Base-by-base conservation (phyloP, 2,329 filamentous ascomycete genomes). In the Colletotrichum theobromicola region DNA sequence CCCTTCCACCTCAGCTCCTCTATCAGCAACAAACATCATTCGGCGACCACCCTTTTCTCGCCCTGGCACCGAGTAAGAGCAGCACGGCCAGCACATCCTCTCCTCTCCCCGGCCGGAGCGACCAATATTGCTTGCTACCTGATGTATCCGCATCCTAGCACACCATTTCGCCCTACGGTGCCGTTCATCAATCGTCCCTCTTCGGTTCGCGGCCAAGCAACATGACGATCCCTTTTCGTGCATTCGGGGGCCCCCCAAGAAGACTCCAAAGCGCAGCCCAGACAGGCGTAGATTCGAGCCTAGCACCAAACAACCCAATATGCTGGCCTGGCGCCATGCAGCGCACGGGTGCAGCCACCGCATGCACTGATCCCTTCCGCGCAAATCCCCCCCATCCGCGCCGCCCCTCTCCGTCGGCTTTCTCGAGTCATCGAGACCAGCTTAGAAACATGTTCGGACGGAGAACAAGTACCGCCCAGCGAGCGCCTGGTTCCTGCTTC, bases 291-390 rank as follows among this genome's bases (percentile, higher is more conserved):
- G 18, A 53, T n/a, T 70, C 34, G 21, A 60, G 26, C 28, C 50
- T 70, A 66, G 61, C 12, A 58, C 65, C 13, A 64, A 63, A 67
- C 16, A 64, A 64, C 46, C 65, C 35, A 74, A 32, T 35, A 30
- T n/a, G 61, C 32, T 55, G 50, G 50, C 60, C 67, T 37, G 55
- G 42, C 67, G 67, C 61, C 67, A 57, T 74, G 67, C 32, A 66
- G 26, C 67, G 67, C 67, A 74, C 55, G 67, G 71, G 12, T 50
- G 26, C 61, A 28, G 61, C 60, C 46, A 50, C 58, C 34, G 26
- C 53, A 37, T 61, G 72, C 72, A 74, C 35, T 74, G 72, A 62
- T 67, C 67, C 46, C 32, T 53, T 64, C 60, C 46, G 34, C 46
- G 37, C 34, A 24, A 28, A 71, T 46, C 62, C 18, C 62, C 18